Evolutionary conservation across 352 stramenopile species (phyloP).

Genomic region (Globisporangium abappressorium): DNA sequence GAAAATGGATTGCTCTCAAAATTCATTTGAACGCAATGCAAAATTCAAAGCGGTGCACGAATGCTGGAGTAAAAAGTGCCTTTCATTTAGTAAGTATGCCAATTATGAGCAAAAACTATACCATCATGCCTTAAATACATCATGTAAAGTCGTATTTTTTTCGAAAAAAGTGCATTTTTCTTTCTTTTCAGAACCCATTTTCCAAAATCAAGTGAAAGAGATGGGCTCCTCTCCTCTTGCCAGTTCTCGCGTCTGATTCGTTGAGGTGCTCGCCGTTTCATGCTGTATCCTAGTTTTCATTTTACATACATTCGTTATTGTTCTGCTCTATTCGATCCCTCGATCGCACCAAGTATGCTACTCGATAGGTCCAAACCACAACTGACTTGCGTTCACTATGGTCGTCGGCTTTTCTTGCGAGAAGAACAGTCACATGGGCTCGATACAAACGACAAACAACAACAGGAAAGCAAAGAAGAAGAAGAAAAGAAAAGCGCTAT

Average conservation of each 20-base stretch:
- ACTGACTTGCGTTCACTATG: slow-evolving; percentile 6
- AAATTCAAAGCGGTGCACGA: background rate
- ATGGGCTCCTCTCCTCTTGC: background rate
- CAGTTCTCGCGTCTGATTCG: background rate
- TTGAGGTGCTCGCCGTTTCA: background rate
- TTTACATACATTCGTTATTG: background rate
- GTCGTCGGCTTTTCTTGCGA: slow-evolving; percentile 1
- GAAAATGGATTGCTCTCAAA: background rate
- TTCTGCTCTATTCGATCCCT: background rate
- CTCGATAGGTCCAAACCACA: background rate
- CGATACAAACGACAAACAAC: background rate
- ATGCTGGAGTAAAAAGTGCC: background rate
- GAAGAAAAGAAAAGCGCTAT: slow-evolving; percentile 4
- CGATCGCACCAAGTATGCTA: background rate
- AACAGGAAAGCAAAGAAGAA: slow-evolving; percentile 4
- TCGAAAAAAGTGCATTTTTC: background rate
- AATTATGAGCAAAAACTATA: background rate
- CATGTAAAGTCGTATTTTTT: background rate
- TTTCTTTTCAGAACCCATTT: background rate
- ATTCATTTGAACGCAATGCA: background rate
- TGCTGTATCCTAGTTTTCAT: background rate
- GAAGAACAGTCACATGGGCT: slow-evolving; percentile 2
- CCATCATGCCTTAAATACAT: background rate
- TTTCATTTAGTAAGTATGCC: background rate
- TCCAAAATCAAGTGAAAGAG: background rate